These are phyloP conservation scores for Xylariaceae sp. DNA, from an alignment of 2,329 filamentous ascomycete species.

Conservation along the genomic window DNA sequence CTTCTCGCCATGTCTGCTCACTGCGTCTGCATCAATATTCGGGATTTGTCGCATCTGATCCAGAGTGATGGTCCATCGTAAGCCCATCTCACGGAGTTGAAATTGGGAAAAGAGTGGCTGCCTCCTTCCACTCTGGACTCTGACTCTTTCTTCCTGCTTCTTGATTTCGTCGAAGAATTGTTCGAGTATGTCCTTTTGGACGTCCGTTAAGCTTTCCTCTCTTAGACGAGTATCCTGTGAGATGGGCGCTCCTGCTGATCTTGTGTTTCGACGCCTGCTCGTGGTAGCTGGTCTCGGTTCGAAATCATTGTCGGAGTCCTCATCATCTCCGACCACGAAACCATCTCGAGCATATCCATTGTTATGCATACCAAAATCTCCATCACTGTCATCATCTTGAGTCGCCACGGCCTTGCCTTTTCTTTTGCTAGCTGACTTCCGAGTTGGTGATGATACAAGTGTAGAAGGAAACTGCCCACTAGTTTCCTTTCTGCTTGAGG, in stretches of 20 bases:
- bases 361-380: slow-evolving; percentile 34
- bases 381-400: slow-evolving; percentile 35
- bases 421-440: slow-evolving; percentile 32
- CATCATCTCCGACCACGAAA: slow-evolving; percentile 36
- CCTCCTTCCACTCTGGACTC: slow-evolving; percentile 53
- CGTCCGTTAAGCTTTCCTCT: slow-evolving; percentile 44
- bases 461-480: slow-evolving; percentile 36
- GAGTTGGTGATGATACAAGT: slow-evolving; percentile 50
- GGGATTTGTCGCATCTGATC: slow-evolving; percentile 59
- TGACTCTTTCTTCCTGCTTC: slow-evolving; percentile 53
- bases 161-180: slow-evolving; percentile 61
- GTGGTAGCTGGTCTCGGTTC: slow-evolving; percentile 36
- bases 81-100: slow-evolving; percentile 67
- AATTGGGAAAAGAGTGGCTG: slow-evolving; percentile 62
- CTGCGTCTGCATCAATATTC: slow-evolving; percentile 58
- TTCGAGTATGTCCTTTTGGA: slow-evolving; percentile 59
- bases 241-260: slow-evolving; percentile 53
- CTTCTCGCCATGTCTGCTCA: slow-evolving; percentile 53
- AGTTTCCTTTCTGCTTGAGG: slow-evolving; percentile 22
- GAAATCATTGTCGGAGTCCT: slow-evolving; percentile 43
- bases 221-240: slow-evolving; percentile 50
- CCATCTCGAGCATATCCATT: slow-evolving; percentile 43
- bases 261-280: slow-evolving; percentile 35
- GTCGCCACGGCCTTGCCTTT: slow-evolving; percentile 34
- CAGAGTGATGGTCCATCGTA: slow-evolving; percentile 58